Evolutionary conservation across 192 early-diverging fungal species (phyloP), one percentile per base, ranked within the genome.

Genomic region (Spinellus fusiger): DNA sequence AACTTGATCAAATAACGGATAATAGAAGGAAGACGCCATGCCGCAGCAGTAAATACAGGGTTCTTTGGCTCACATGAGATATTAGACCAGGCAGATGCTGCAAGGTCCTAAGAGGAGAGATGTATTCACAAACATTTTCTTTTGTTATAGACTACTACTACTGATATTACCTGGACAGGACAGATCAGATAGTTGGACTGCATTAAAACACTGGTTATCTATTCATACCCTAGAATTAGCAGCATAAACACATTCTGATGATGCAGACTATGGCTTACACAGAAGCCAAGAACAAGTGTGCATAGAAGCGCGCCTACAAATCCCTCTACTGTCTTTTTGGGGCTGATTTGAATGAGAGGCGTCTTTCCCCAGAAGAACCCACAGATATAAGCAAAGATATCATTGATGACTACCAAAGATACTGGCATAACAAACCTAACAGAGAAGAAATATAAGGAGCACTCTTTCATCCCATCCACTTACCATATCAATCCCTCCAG

Each of bases 261-360:
- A 47, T 7, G 37, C 48, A 51, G 33, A 22, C n/a, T n/a, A 7
- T 16, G n/a, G 62, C 80, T 62, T 68, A 84, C 82, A 57, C 93
- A 67, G 50, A 94, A 89, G 2, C 87, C 94, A 77, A 95, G 92
- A n/a, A 90, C 71, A 65, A 96, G 70, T 0, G 96, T 98, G 33
- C 82, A 82, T 52, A 92, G 60, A 47, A 90, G 84, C 23, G 84
- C 96, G 59, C 96, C 96, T 55, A 96, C 80, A 56, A 95, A 98
- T 4, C 96, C 96, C 70, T 98, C 96, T 73, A 92, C 92, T 13
- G 96, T 98, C 79, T 98, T 98, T 74, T 98, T 98, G 37, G 96
- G 96, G 68, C 88, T 91, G n/a, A 98, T 75, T 66, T 87, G 84
- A 64, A 96, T 95, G 33, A 98, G 79, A 29, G 87, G 91, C 10